Percentiles rank a stretch among this genome's conserved stretches.
phyloP scores from a whole-genome alignment of 2,329 filamentous ascomycete species.

The Colletotrichum sojae region DNA sequence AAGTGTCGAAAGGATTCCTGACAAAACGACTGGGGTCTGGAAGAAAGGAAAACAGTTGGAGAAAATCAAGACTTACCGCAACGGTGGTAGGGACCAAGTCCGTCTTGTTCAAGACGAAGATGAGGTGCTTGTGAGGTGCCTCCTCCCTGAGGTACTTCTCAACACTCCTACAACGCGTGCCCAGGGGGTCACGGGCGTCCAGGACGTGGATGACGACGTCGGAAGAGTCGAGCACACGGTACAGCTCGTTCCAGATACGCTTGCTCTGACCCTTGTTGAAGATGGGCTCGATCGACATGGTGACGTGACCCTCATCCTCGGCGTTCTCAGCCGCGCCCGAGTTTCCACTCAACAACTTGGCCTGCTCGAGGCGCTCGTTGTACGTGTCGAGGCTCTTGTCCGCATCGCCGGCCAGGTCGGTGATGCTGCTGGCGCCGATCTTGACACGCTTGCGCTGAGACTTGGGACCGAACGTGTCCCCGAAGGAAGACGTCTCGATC shows the following conservation, averaged over 20 bases:
- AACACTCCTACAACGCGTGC: constrained; percentile 82
- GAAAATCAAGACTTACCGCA: constrained; percentile 80
- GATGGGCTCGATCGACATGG: constrained; percentile 84
- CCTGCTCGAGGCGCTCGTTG: constrained; percentile 84
- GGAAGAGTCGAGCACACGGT: constrained; percentile 95
- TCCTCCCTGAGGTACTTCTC: constrained; percentile 96
- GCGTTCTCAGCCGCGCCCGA: constrained; percentile 68
- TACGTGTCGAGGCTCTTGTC: constrained; percentile 87
- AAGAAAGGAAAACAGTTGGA: constrained; percentile 45
- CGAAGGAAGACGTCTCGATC: constrained; percentile 88
- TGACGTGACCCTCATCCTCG: constrained; percentile 61
- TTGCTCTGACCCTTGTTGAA: constrained; percentile 97
- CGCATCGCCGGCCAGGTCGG: constrained; percentile 85
- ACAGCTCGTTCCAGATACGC: constrained; percentile 95
- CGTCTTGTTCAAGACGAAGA: constrained; percentile 91
- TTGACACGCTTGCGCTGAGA: constrained; percentile 94
- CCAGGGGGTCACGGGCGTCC: constrained; percentile 89
- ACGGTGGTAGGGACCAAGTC: constrained; percentile 93
- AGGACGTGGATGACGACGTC: constrained; percentile 97
- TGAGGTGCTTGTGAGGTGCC: constrained; percentile 94
- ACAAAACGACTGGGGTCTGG: constrained; percentile 78
- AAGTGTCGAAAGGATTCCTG: constrained; percentile 84
- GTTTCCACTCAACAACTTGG: constrained; percentile 80
- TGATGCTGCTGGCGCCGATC: constrained; percentile 84
- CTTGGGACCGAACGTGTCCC: constrained; percentile 93